Conservation (phyloP, 306 rosid species). For the Abrus pulchellus region DNA sequence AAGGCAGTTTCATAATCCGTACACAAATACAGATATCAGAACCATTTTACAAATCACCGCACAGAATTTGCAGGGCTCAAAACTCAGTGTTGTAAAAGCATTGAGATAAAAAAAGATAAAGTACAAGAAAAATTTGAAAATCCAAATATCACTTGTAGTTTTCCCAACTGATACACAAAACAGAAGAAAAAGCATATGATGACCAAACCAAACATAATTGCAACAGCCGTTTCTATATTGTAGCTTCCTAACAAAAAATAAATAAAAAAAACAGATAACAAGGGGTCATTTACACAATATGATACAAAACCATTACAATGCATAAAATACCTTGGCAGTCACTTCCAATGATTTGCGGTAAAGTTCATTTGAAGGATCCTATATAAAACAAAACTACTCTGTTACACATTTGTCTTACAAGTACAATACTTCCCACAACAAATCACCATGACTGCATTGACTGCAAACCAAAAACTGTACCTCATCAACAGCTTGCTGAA, state of each 20-base stretch:
- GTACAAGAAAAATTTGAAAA: not conserved
- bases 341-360: conserved; percentile 86
- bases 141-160: conserved; percentile 3
- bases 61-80: not conserved
- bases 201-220: not conserved
- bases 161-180: not conserved
- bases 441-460: not conserved
- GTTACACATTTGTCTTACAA: conserved; percentile 6
- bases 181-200: not conserved
- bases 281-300: not conserved
- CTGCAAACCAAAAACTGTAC: conserved; percentile 43
- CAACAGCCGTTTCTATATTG: not conserved
- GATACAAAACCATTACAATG: conserved; percentile 38
- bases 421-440: conserved; percentile 1
- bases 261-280: not conserved
- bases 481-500: conserved; percentile 77
- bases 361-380: conserved; percentile 81
- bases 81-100: not conserved
- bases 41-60: conserved; percentile 5
- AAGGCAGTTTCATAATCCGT: conserved; percentile 6
- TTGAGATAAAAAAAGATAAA: not conserved
- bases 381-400: conserved; percentile 14
- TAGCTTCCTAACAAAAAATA: conserved; percentile 1
- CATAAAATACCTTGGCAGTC: conserved; percentile 73
- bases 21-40: conserved; percentile 1